Conservation (phyloP, 1,284 basidiomycete species). For the Sporisorium iseilematis-ciliati region DNA sequence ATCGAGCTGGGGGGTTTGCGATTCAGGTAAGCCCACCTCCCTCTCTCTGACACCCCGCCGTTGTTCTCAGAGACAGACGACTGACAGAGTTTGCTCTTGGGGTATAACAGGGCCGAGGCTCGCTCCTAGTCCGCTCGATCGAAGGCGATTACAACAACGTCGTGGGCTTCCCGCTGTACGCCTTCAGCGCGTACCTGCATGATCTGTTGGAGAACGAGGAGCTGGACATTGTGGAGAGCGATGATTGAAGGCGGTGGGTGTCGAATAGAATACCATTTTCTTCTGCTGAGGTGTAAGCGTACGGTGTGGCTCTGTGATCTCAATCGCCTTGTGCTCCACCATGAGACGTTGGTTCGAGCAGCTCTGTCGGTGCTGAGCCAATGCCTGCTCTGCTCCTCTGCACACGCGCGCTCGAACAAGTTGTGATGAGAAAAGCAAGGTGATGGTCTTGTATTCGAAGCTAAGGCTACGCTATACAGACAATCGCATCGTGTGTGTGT, state of each 20-base stretch:
- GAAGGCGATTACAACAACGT: slow-evolving; percentile 94
- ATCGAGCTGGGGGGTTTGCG: slow-evolving; percentile 93
- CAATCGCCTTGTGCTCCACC: too few relatives aligned
- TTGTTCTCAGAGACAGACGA: not conserved
- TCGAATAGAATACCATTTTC: not conserved
- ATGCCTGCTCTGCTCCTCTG: too few relatives aligned
- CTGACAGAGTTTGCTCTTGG: not conserved
- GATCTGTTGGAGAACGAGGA: slow-evolving; percentile 65
- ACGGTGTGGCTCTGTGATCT: too few relatives aligned
- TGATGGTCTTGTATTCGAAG: not conserved
- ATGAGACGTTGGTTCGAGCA: too few relatives aligned
- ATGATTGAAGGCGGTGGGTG: slow-evolving; percentile 17
- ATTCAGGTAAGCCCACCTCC: slow-evolving; percentile 77
- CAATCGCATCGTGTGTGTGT: not conserved
- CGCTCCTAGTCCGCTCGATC: slow-evolving; percentile 82
- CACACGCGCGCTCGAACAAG: not conserved
- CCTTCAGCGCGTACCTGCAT: slow-evolving; percentile 55
- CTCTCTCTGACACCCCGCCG: not conserved
- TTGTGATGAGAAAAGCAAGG: not conserved
- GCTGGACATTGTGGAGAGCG: slow-evolving; percentile 58
- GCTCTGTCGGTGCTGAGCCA: too few relatives aligned
- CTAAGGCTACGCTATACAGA: not conserved
- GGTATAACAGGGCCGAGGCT: slow-evolving; percentile 76
- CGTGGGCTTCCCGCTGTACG: slow-evolving; percentile 81
- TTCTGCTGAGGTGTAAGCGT: not conserved